These are phyloP conservation scores for Chimonanthus praecox DNA, from an alignment of 164 flowering plant genomes.

Conservation along the genomic window DNA sequence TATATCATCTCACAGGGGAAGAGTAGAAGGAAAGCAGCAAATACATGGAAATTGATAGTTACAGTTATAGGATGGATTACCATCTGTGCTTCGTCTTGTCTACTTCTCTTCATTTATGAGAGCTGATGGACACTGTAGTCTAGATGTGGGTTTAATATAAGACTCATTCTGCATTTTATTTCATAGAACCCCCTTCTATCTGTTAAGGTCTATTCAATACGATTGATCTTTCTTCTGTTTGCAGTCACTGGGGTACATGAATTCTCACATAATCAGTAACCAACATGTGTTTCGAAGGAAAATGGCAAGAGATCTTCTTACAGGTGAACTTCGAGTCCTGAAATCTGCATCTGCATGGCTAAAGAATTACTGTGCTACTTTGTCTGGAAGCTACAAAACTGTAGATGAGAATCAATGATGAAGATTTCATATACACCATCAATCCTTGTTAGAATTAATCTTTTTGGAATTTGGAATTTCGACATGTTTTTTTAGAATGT, in stretches of 20 bases:
- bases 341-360: constrained; percentile 67
- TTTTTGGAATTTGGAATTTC: no score
- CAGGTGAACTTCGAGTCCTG: constrained; percentile 67
- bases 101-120: neutral
- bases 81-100: no score
- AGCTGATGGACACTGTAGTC: neutral
- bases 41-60: no score
- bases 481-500: no score
- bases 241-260: constrained; percentile 30
- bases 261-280: constrained; percentile 5
- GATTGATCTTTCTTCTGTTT: constrained; percentile 1
- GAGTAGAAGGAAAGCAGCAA: no score
- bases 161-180: neutral
- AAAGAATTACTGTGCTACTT: constrained; percentile 40
- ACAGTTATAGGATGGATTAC: no score
- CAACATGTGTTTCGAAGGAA: constrained; percentile 31
- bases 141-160: neutral
- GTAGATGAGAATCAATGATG: neutral
- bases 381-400: constrained; percentile 12
- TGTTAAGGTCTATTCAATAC: neutral
- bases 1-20: no score
- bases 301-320: constrained; percentile 66
- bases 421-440: no score
- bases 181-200: neutral
- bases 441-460: neutral